Conservation (phyloP, 768 basidiomycete genomes). For the Dacryopinax primogenitus region DNA sequence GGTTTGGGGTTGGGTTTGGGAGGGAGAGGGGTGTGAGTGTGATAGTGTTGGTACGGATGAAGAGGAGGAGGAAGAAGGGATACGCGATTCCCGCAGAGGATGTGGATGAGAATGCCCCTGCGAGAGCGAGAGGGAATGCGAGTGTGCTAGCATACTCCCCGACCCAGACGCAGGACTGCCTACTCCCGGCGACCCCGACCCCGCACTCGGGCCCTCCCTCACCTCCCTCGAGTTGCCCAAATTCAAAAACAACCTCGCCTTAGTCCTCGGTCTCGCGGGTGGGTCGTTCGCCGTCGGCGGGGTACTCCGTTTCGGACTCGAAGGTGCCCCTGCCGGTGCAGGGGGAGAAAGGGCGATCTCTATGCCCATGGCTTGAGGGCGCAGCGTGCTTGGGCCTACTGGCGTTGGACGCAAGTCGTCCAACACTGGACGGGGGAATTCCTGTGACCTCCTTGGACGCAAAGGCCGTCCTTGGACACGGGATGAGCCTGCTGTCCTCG, state of each 20-base stretch:
- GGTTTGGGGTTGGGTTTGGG: neutral
- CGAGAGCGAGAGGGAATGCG: slow-evolving; percentile 57
- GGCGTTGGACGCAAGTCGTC: too few species aligned
- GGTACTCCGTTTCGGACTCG: neutral
- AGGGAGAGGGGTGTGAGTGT: neutral
- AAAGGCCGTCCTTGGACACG: neutral
- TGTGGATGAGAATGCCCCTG: slow-evolving; percentile 33
- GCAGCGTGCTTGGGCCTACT: too few species aligned
- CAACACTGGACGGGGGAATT: too few species aligned
- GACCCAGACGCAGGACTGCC: too few species aligned
- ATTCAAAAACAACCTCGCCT: slow-evolving; percentile 35
- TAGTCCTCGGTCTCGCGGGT: neutral
- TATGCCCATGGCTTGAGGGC: too few species aligned
- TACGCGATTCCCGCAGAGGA: slow-evolving; percentile 15
- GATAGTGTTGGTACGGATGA: slow-evolving; percentile 22
- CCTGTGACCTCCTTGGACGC: too few species aligned
- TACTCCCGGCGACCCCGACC: too few species aligned
- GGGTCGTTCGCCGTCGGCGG: slow-evolving; percentile 6
- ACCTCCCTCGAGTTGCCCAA: too few species aligned
- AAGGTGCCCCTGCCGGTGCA: neutral
- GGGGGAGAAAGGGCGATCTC: too few species aligned
- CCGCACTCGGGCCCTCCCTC: too few species aligned
- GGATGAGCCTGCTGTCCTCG: neutral
- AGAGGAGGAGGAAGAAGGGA: slow-evolving; percentile 18
- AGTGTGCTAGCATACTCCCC: too few species aligned